phyloP scores from a whole-genome alignment of 2,329 filamentous ascomycete genomes.

The Phyllosticta capitalensis region DNA sequence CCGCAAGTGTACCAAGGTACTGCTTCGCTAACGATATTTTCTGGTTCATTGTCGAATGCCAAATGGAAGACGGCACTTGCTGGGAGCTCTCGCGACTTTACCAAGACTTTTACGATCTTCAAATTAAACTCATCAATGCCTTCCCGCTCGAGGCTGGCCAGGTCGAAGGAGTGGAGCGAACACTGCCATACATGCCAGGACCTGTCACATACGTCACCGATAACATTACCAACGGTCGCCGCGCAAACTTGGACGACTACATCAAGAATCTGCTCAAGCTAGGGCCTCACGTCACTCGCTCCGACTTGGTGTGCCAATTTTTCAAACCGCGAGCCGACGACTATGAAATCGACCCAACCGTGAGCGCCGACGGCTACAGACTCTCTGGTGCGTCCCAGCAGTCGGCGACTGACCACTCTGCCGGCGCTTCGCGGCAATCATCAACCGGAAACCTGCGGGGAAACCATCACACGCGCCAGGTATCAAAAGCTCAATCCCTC shows the following conservation, averaged over 20 bases:
- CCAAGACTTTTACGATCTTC: slow-evolving; percentile 98
- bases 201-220: slow-evolving; percentile 98
- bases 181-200: slow-evolving; percentile 93
- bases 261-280: slow-evolving; percentile 84
- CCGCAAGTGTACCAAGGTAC: slow-evolving; percentile 81
- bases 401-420: slow-evolving; percentile 26
- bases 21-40: slow-evolving; percentile 97
- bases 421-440: slow-evolving; percentile 28
- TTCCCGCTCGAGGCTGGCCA: slow-evolving; percentile 92
- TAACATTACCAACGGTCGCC: slow-evolving; percentile 84
- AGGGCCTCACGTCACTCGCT: slow-evolving; percentile 73
- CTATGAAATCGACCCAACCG: slow-evolving; percentile 76
- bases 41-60: slow-evolving; percentile 93
- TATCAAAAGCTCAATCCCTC: slow-evolving; percentile 22
- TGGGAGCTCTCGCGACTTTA: slow-evolving; percentile 95
- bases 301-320: slow-evolving; percentile 77
- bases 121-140: slow-evolving; percentile 83
- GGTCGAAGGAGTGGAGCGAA: slow-evolving; percentile 61
- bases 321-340: slow-evolving; percentile 86
- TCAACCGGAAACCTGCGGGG: slow-evolving; percentile 21
- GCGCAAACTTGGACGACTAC: slow-evolving; percentile 90
- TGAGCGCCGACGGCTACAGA: slow-evolving; percentile 59
- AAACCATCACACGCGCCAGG: slow-evolving; percentile 20
- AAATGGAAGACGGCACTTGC: slow-evolving; percentile 78
- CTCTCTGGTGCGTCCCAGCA: slow-evolving; percentile 50